A percentile compares a stretch with the other conserved stretches of the same genome.
Evolutionary conservation across 2,329 filamentous ascomycete genomes (phyloP).

Genomic region (Fusarium clavum): DNA sequence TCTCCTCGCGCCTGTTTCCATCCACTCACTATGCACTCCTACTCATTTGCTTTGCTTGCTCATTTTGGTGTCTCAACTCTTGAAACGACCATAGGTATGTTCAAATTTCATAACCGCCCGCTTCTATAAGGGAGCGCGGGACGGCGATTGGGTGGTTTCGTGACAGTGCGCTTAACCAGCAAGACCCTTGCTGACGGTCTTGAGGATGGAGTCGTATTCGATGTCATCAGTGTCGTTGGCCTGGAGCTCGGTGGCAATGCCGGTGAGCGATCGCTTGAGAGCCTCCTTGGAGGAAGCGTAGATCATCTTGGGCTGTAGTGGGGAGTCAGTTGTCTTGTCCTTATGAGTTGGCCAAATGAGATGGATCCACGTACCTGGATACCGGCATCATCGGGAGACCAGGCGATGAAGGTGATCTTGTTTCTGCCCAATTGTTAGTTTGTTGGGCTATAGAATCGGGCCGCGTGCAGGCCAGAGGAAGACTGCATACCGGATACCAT

Average conservation of each 20-base stretch:
- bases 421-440: slow-evolving; percentile 61
- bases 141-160: slow-evolving; percentile 20
- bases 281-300: slow-evolving; percentile 91
- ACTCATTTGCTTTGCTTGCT: slow-evolving; percentile 40
- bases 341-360: slow-evolving; percentile 70
- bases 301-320: slow-evolving; percentile 81
- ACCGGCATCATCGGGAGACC: slow-evolving; percentile 83
- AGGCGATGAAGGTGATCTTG: slow-evolving; percentile 83
- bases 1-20: slow-evolving; percentile 25
- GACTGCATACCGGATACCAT: slow-evolving; percentile 72
- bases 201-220: slow-evolving; percentile 78
- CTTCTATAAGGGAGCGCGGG: slow-evolving; percentile 37
- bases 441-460: not conserved
- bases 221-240: slow-evolving; percentile 88
- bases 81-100: slow-evolving; percentile 47
- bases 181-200: slow-evolving; percentile 72
- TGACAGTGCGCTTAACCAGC: slow-evolving; percentile 56
- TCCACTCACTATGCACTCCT: slow-evolving; percentile 42
- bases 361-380: slow-evolving; percentile 74
- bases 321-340: slow-evolving; percentile 18
- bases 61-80: slow-evolving; percentile 43
- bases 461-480: slow-evolving; percentile 9
- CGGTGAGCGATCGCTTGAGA: slow-evolving; percentile 82
- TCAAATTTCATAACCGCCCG: slow-evolving; percentile 39
- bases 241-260: slow-evolving; percentile 81